Evolutionary conservation across 345 rosid genomes (phyloP).

Genomic region (Corymbia maculata): DNA sequence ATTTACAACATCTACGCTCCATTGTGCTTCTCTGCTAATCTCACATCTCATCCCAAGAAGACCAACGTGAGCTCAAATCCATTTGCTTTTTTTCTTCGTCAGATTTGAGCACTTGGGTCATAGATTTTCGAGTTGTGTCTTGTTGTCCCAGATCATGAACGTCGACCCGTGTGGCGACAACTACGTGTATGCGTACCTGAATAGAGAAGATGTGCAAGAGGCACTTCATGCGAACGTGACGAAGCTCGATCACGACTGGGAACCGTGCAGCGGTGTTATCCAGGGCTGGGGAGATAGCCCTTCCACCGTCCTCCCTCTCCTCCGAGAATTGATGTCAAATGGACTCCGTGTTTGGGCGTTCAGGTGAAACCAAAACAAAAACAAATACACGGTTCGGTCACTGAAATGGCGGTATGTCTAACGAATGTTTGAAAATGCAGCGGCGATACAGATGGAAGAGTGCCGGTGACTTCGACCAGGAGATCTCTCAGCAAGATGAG

Average conservation of each 20-base stretch:
- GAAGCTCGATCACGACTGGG: slow-evolving; percentile 58
- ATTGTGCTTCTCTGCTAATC: slow-evolving; percentile 31
- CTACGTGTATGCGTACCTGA: slow-evolving; percentile 61
- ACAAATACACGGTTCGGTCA: not conserved
- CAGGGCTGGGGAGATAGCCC: slow-evolving; percentile 54
- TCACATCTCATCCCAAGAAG: slow-evolving; percentile 44
- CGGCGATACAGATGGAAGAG: slow-evolving; percentile 80
- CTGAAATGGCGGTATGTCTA: not conserved
- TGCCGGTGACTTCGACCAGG: slow-evolving; percentile 76
- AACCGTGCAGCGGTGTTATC: slow-evolving; percentile 53
- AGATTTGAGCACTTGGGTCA: not conserved
- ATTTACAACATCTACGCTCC: slow-evolving; percentile 83
- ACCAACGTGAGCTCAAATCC: slow-evolving; percentile 5
- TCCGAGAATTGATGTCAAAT: slow-evolving; percentile 35
- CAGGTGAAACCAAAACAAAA: slow-evolving; percentile 16
- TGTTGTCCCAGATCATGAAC: slow-evolving; percentile 17
- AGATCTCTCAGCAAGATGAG: slow-evolving; percentile 62
- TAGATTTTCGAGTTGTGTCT: not conserved
- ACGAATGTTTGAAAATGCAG: slow-evolving; percentile 21
- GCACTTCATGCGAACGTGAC: slow-evolving; percentile 85
- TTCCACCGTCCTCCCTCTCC: slow-evolving; percentile 51
- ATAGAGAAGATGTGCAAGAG: slow-evolving; percentile 62
- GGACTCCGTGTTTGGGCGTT: slow-evolving; percentile 71
- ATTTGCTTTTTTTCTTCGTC: not conserved
- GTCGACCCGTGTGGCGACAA: slow-evolving; percentile 69